Evolutionary conservation across 371 early-diverging fungal genomes (phyloP).

Genomic region (Mortierella sp.): DNA sequence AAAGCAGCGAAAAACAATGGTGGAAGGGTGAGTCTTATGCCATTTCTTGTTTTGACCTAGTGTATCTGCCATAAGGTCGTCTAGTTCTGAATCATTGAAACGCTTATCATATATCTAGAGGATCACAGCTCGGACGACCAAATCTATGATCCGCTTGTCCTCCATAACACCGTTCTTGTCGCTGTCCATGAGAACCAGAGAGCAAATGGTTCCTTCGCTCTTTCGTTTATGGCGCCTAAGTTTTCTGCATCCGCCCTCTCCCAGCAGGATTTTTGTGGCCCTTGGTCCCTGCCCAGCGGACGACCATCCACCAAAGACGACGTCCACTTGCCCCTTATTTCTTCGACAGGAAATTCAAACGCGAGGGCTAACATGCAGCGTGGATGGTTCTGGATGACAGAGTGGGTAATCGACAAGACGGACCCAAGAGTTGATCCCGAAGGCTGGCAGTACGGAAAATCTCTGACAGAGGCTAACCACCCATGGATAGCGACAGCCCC

Average conservation of each 20-base stretch:
- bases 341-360: slow-evolving; percentile 28
- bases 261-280: slow-evolving; percentile 67
- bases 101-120: slow-evolving; percentile 21
- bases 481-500: slow-evolving; percentile 71
- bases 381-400: slow-evolving; percentile 88
- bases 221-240: slow-evolving; percentile 65
- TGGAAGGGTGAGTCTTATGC: slow-evolving; percentile 52
- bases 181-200: slow-evolving; percentile 81
- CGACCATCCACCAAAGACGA: slow-evolving; percentile 65
- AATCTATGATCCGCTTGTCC: slow-evolving; percentile 65
- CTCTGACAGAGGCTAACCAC: slow-evolving; percentile 66
- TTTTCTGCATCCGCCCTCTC: slow-evolving; percentile 65
- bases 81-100: not conserved
- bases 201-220: slow-evolving; percentile 62
- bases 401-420: slow-evolving; percentile 82
- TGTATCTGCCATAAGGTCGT: not conserved
- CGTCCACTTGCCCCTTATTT: slow-evolving; percentile 64
- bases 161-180: slow-evolving; percentile 75
- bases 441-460: slow-evolving; percentile 81
- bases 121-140: slow-evolving; percentile 59
- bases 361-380: slow-evolving; percentile 43
- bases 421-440: slow-evolving; percentile 75
- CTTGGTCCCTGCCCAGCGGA: slow-evolving; percentile 74
- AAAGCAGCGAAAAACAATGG: slow-evolving; percentile 68
- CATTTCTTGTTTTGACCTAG: not conserved